Conservation (phyloP, 2,329 filamentous ascomycete species). For the Tolypocladium cylindrosporum region DNA sequence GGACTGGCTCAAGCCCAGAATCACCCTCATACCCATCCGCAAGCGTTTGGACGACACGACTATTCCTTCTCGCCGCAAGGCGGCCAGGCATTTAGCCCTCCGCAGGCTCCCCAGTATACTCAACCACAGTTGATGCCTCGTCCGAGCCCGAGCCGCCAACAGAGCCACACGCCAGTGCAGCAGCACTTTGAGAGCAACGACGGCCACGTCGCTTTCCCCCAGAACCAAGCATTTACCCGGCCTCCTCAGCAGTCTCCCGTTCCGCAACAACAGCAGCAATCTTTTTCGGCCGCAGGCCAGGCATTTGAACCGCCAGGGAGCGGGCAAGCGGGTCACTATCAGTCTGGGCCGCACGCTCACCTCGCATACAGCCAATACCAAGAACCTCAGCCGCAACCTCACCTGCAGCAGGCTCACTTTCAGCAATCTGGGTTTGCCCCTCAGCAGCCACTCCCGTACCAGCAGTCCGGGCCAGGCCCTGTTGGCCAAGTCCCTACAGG, state of each 20-base stretch:
- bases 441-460: conserved; percentile 14
- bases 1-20: conserved; percentile 18
- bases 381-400: neutral
- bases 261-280: conserved; percentile 17
- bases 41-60: conserved; percentile 21
- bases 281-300: conserved; percentile 11
- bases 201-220: conserved; percentile 16
- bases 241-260: conserved; percentile 19
- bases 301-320: conserved; percentile 14
- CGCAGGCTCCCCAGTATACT: conserved; percentile 18
- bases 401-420: conserved; percentile 3
- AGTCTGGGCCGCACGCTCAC: conserved; percentile 4
- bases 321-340: conserved; percentile 12
- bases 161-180: conserved; percentile 23
- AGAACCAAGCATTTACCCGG: conserved; percentile 14
- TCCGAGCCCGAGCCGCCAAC: conserved; percentile 18
- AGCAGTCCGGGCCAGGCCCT: conserved; percentile 4
- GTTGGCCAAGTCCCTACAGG: neutral
- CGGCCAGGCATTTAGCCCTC: conserved; percentile 20
- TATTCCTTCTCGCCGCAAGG: conserved; percentile 23
- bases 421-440: conserved; percentile 6
- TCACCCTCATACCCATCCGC: conserved; percentile 19
- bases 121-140: conserved; percentile 24
- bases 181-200: conserved; percentile 16
- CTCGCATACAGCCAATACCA: conserved; percentile 7